Evolutionary conservation across 352 stramenopile genomes (phyloP), one percentile per base, ranked within the genome.

Genomic region (Globisporangium echinulatum): DNA sequence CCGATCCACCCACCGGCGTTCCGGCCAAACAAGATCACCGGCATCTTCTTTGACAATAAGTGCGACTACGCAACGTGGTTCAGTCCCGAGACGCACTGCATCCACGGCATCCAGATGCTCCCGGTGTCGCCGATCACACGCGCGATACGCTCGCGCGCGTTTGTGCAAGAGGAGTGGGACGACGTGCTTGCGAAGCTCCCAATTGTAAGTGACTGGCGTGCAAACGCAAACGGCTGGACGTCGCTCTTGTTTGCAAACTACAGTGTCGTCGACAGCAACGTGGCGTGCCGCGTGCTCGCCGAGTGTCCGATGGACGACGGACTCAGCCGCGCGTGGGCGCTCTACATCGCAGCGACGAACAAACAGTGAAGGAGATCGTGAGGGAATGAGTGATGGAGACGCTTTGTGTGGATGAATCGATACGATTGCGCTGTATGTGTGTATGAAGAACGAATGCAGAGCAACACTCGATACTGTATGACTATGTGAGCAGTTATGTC

Each of bases 91-190:
- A 83, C 84, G 63, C 72, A 88, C 38, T 89, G 79, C 63, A 89
- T 89, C 51, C 79, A 89, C 64, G 79, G 79, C 54, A 89, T 89
- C 57, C 79, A 89, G 69, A 89, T 89, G 79, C 65, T 89, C 5
- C 79, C 79, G 0, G 68, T 89, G 36, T 85, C 78, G 40, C 75
- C 79, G 7, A 77, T 87, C 52, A 64, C 77, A 14, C 66, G 74
- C 52, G 63, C 71, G 14, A 71, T 79, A 2, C 75, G 79, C 42
- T 56, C 70, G 13, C 5, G 8, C 17, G 40, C 50, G 19, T 89
- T 89, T 51, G 68, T 89, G 11, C 61, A 64, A 7, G 77, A 89
- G 47, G 79, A 89, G 54, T 89, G 79, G 79, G 58, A 83, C 14
- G 66, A 85, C 56, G 71, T 90, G 53, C 62, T 90, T 1, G 67